Base-by-base conservation (phyloP, 352 stramenopile genomes). In the Phytophthora tentaculata region DNA sequence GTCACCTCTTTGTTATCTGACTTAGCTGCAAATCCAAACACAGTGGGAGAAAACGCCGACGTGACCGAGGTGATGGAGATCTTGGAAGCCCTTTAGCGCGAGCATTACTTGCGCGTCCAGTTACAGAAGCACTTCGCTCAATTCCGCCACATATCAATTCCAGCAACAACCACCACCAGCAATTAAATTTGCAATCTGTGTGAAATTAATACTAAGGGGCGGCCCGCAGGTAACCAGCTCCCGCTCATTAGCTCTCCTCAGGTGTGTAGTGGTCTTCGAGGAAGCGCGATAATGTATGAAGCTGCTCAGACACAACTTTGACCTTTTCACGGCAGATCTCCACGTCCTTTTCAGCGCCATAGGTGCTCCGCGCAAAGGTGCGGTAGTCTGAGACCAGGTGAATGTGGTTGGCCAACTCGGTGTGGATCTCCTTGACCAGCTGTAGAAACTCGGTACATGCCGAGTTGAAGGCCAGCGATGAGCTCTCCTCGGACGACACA, bases 321-420 rank as follows among this genome's bases (percentile, higher is more conserved):
- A 94, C 82, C 50, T 96, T 96, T 22, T 91, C 86, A 28, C 82
- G 84, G 35, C 79, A 83, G 54, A 96, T 78, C 50, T 84, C 83
- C 45, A 86, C 76, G 74, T 94, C 86, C 56, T 94, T 94, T 61
- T 96, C 88, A 23, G 86, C 80, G 64, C 88, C 86, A 67, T 96
- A 96, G 50, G 86, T 90, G 70, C 86, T 94, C 61, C 88, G 86
- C 24, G 82, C 84, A 64, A 89, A 96, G 13, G 77, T 89, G 53
- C 88, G 88, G 67, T 96, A 96, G 72, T 96, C 84, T 51, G 84
- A 89, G 29, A 96, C 88, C 17, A 96, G 65, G 72, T 96, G 88
- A 62, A 94, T 90, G 68, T 96, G 85, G 69, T 80, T 82, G 16
- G 86, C 88, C 19, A 96, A 76, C 61, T 96, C 88, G 7, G 80